These are phyloP conservation scores for Podosphaera xanthii DNA, from an alignment of 2,329 filamentous ascomycete species.

Conservation along the genomic window DNA sequence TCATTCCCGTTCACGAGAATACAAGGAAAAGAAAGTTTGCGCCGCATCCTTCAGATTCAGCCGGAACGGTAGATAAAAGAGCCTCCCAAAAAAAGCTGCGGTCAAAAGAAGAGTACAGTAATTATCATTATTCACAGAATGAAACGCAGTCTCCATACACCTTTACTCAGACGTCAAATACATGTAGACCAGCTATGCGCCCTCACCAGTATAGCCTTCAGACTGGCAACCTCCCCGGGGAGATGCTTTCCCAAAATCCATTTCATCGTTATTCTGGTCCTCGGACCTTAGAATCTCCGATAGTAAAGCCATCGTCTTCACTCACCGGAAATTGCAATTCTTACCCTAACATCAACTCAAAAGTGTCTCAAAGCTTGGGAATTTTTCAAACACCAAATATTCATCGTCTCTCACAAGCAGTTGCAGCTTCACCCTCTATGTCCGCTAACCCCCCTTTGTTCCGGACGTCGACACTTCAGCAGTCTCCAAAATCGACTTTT, in stretches of 20 bases:
- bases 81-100: constrained; percentile 24
- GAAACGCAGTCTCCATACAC: constrained; percentile 22
- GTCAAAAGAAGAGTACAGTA: constrained; percentile 26
- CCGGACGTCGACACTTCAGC: constrained; percentile 42
- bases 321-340: constrained; percentile 24
- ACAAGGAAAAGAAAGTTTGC: constrained; percentile 34
- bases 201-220: constrained; percentile 19
- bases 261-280: constrained; percentile 22
- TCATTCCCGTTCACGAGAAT: constrained; percentile 17
- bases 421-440: constrained; percentile 9
- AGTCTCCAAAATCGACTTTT: constrained; percentile 24
- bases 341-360: constrained; percentile 22
- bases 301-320: constrained; percentile 24
- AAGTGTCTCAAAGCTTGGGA: constrained; percentile 21
- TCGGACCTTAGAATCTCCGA: constrained; percentile 19
- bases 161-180: constrained; percentile 26
- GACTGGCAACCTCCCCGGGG: constrained; percentile 13
- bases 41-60: constrained; percentile 18
- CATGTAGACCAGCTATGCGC: constrained; percentile 16
- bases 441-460: constrained; percentile 34
- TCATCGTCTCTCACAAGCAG: constrained; percentile 7
- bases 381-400: constrained; percentile 16
- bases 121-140: constrained; percentile 32
- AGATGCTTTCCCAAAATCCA: constrained; percentile 20
- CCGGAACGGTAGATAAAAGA: constrained; percentile 20